Base-by-base conservation (phyloP, 2,329 filamentous ascomycete species). In the Claviceps paspali region DNA sequence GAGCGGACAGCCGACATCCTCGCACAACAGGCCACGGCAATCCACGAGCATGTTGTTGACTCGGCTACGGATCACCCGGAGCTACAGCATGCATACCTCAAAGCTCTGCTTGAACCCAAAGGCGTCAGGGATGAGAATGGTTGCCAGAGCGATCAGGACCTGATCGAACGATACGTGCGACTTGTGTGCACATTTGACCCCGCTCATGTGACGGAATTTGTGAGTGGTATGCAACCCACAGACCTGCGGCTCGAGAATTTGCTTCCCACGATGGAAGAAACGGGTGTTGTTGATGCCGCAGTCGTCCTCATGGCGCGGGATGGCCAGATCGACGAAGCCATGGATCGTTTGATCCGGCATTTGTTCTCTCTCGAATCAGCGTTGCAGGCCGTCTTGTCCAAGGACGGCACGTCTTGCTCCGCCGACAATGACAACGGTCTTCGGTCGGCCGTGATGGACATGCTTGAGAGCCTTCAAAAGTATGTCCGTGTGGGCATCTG, bases 401-500 rank as follows among this genome's bases (percentile, higher is more conserved):
- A 72, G 10, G 65, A 67, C 0, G 60, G 64, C 4, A 67, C 76
- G 1, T 68, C 70, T 2, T 70, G 79, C 39, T 68, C 69, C 2
- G 70, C 79, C 39, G 61, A 67, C 1, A 57, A 63, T 2, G 34
- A 45, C 11, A 52, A 47, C 11, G 52, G 62, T 23, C 43, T 78
- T 2, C 71, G 76, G 41, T 73, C 79, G 43, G 73, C 81, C 0
- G 74, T 80, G 1, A 73, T 80, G 39, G 80, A 87, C 39, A 66
- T 94, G 2, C 66, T 94, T 4, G 72, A 76, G 40, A 77, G 80
- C 1, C 62, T 98, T 14, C 79, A 92, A 43, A 95, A 93, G 54
- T 96, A 94, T 57, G 76, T 80, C 1, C 79, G 86, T 45, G 84
- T 98, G 1, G 91, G 92, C 11, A 88, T 93, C 35, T 98, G 91